phyloP scores from a whole-genome alignment of 192 early-diverging fungal genomes.

The Hyaloraphidium curvatum region DNA sequence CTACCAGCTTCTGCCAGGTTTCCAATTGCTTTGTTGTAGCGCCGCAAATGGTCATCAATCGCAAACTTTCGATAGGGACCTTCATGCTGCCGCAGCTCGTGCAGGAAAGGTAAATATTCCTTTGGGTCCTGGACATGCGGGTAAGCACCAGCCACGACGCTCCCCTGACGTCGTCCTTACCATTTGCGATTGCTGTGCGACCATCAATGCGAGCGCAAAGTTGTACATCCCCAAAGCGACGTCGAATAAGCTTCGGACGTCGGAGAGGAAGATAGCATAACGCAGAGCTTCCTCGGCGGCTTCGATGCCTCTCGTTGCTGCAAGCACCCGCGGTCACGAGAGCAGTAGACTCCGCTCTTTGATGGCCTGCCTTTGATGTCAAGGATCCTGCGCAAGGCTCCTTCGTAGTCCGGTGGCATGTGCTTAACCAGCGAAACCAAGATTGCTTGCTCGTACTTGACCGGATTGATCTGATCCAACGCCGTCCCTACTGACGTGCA shows the following conservation, averaged over 20 bases:
- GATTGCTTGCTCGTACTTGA: conserved; percentile 52
- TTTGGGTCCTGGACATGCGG: conserved; percentile 48
- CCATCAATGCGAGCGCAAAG: conserved; percentile 74
- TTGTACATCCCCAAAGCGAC: conserved; percentile 90
- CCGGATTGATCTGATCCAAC: conserved; percentile 28
- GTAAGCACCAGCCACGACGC: background rate
- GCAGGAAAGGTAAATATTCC: conserved; percentile 80
- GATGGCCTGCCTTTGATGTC: conserved; percentile 24
- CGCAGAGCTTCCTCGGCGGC: conserved; percentile 71
- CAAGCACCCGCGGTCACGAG: background rate
- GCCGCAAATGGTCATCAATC: conserved; percentile 72
- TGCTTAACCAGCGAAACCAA: conserved; percentile 70
- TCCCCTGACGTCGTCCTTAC: conserved; percentile 8
- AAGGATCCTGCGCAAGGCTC: conserved; percentile 48
- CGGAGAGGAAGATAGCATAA: conserved; percentile 78
- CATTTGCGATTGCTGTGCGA: conserved; percentile 92
- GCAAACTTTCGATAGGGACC: conserved; percentile 60
- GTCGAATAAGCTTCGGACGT: conserved; percentile 73
- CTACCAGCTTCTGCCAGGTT: conserved; percentile 37
- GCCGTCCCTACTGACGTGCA: conserved; percentile 46
- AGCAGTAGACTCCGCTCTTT: background rate
- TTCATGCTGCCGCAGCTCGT: conserved; percentile 53
- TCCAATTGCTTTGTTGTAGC: conserved; percentile 39
- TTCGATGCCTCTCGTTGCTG: conserved; percentile 8
- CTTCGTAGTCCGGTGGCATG: conserved; percentile 59